Percentiles rank a stretch among this genome's conserved stretches.
phyloP scores from a whole-genome alignment of 2,329 filamentous ascomycete species.

The Exophiala calicioides region DNA sequence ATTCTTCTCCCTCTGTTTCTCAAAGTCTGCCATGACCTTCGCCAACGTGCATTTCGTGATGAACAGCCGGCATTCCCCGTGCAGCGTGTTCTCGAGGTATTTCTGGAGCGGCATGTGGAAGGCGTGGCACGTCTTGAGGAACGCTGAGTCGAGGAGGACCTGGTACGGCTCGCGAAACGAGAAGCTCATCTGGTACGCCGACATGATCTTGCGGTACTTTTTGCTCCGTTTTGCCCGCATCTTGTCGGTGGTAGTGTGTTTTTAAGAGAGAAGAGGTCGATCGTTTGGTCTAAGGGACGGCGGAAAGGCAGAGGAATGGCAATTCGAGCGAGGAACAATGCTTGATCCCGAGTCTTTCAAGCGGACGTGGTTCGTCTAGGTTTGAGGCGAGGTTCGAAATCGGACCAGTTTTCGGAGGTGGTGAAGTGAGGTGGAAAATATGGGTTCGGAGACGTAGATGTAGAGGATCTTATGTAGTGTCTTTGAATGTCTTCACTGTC shows the following conservation, averaged over 20 bases:
- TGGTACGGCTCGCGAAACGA: constrained; percentile 94
- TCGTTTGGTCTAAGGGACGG: too few relatives aligned
- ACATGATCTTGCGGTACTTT: constrained; percentile 88
- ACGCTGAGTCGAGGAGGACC: constrained; percentile 82
- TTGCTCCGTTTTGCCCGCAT: constrained; percentile 71
- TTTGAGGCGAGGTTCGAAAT: too few relatives aligned
- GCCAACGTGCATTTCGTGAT: constrained; percentile 68
- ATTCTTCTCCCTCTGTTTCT: constrained; percentile 23
- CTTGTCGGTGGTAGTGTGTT: constrained; percentile 36
- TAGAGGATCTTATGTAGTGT: too few relatives aligned
- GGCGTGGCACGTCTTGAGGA: constrained; percentile 75
- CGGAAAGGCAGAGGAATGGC: background rate
- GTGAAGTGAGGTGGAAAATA: too few relatives aligned
- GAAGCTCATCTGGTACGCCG: constrained; percentile 83
- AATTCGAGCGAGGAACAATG: background rate
- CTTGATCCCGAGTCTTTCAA: background rate
- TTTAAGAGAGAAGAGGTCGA: too few relatives aligned
- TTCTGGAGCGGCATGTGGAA: constrained; percentile 88
- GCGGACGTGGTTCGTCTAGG: too few relatives aligned
- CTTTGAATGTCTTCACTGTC: too few relatives aligned
- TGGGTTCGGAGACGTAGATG: too few relatives aligned
- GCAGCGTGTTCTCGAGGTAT: constrained; percentile 76
- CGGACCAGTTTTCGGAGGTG: too few relatives aligned
- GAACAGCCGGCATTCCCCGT: constrained; percentile 82
- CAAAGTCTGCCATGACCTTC: constrained; percentile 43